Percentiles rank a stretch among this genome's conserved stretches.
phyloP scores from a whole-genome alignment of 177 flowering plant genomes.

The Telopea speciosissima region DNA sequence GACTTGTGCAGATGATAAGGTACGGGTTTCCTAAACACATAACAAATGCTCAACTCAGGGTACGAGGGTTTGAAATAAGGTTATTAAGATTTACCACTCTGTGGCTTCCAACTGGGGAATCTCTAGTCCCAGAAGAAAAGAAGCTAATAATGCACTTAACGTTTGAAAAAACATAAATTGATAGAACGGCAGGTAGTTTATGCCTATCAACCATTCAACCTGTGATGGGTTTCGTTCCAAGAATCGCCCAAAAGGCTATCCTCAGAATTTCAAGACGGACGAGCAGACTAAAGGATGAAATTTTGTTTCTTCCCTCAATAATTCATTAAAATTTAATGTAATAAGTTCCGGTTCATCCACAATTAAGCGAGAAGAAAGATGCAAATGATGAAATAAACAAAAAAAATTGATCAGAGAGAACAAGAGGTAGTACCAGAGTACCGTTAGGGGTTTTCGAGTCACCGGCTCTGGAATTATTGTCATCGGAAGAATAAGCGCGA shows the following conservation, averaged over 20 bases:
- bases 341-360: not conserved
- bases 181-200: too few species aligned
- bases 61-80: not conserved
- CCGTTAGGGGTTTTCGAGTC: slow-evolving; percentile 55
- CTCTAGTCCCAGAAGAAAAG: too few species aligned
- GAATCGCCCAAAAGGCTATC: not conserved
- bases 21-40: not conserved
- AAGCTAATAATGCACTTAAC: too few species aligned
- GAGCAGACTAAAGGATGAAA: not conserved
- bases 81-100: too few species aligned
- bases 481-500: slow-evolving; percentile 34
- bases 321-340: not conserved
- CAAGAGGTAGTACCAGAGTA: slow-evolving; percentile 32
- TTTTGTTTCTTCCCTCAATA: not conserved
- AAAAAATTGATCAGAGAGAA: too few species aligned
- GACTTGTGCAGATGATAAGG: not conserved
- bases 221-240: too few species aligned
- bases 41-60: not conserved
- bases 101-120: too few species aligned
- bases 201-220: too few species aligned
- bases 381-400: too few species aligned
- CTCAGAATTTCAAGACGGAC: not conserved
- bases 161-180: too few species aligned
- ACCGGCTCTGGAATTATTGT: slow-evolving; percentile 23
- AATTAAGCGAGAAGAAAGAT: not conserved